Conservation (phyloP, 805 yeast genomes). For the Candida peoriensis region DNA sequence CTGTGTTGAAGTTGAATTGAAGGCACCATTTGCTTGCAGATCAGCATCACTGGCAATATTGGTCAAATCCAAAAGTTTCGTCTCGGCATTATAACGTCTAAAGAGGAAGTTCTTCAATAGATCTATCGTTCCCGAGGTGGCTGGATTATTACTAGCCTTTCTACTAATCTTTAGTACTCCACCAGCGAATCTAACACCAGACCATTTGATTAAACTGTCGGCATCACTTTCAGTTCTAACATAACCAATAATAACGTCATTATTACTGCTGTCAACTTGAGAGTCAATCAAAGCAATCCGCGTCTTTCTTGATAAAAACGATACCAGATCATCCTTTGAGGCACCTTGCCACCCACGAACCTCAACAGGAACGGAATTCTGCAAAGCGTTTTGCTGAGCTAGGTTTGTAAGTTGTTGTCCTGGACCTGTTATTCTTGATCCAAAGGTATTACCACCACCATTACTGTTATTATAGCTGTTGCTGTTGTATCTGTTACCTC, state of each 20-base stretch:
- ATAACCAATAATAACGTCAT: conserved; percentile 53
- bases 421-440: neutral
- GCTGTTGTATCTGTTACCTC: neutral
- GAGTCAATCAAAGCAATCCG: conserved; percentile 50
- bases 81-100: conserved; percentile 60
- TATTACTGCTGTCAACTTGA: conserved; percentile 46
- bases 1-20: conserved; percentile 53
- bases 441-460: neutral
- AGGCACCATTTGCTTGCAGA: conserved; percentile 57
- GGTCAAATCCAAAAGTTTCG: conserved; percentile 65
- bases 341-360: conserved; percentile 83
- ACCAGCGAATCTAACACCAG: conserved; percentile 83
- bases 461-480: neutral
- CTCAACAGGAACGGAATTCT: conserved; percentile 46
- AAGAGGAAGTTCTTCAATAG: conserved; percentile 55
- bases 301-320: conserved; percentile 66
- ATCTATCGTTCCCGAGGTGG: conserved; percentile 48
- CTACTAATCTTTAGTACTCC: conserved; percentile 46
- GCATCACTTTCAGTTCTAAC: conserved; percentile 56
- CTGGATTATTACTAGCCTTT: conserved; percentile 24
- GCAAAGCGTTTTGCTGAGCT: conserved; percentile 25
- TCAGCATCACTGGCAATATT: conserved; percentile 59
- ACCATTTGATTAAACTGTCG: conserved; percentile 50
- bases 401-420: conserved; percentile 12
- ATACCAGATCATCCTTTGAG: conserved; percentile 57